Evolutionary conservation across 768 basidiomycete genomes (phyloP), one percentile per base, ranked within the genome.

Genomic region (Cystobasidium tubakii): DNA sequence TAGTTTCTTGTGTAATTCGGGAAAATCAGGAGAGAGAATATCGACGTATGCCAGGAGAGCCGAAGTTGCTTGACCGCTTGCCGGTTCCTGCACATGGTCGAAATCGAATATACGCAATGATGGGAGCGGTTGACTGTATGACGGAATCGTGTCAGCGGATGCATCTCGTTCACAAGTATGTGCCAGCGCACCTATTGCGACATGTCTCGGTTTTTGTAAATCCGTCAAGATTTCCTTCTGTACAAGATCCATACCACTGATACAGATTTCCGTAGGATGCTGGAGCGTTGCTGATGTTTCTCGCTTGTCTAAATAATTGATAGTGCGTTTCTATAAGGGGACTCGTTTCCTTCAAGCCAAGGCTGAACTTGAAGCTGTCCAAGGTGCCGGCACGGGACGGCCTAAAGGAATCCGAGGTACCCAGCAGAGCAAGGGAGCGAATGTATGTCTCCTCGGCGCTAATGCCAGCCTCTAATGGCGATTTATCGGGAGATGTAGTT

Each of bases 1-100:
- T 1, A 97, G 84, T 74, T 88, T 86, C 0, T 83, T 78, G 75
- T 95, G 90, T 15, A 97, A 83, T 12, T 85, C 83, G 15, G 85
- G 85, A 83, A 93, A 91, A 63, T 88, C 87, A 0, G 84, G 75
- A 0, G 91, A 88, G 2, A 84, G 77, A 9, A 89, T 82, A 15
- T 87, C 85, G 1, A 86, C 89, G 81, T 95, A 96, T 29, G n/a
- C 46, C 57, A 97, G 83, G 65, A 95, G 86, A 1, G 90, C 89
- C 1, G 83, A 79, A 0, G 85, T 85, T 12, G 85, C 80, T 7
- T 53, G 12, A n/a, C 43, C 39, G 15, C 29, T 53, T 53, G 27
- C 4, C 12, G 66, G 21, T 25, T 43, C 17, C 17, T 46, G n/a
- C 10, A 67, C 36, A 53, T 67, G 66, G 25, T 73, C 71, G 34